Conservation (phyloP, 495 filamentous ascomycete species). For the Hypoxylon lienhwacheense region DNA sequence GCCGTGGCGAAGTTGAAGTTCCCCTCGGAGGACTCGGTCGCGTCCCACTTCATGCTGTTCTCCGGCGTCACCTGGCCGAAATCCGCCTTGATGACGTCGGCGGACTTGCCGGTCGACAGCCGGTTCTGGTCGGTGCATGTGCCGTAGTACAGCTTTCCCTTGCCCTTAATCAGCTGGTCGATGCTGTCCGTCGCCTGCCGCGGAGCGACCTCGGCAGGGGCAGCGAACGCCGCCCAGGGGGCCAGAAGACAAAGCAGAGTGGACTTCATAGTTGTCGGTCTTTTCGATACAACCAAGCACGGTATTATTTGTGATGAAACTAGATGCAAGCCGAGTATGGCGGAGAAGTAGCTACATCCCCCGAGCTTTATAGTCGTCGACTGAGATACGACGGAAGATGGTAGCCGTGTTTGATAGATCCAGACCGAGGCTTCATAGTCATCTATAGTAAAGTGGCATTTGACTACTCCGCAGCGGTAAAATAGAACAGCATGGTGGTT, state of each 20-base stretch:
- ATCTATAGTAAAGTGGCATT: conserved; percentile 12
- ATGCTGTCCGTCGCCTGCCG: conserved; percentile 52
- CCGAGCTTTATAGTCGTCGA: conserved; percentile 21
- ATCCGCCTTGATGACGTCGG: conserved; percentile 58
- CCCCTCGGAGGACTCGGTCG: conserved; percentile 50
- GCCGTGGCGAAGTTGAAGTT: conserved; percentile 55
- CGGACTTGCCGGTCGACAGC: conserved; percentile 53
- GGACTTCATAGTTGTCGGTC: conserved; percentile 45
- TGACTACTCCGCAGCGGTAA: conserved; percentile 26
- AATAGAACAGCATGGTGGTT: conserved; percentile 25
- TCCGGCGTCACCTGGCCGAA: conserved; percentile 68
- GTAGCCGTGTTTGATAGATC: conserved; percentile 18
- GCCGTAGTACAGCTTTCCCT: conserved; percentile 66
- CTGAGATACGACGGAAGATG: conserved; percentile 21
- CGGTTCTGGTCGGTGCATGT: conserved; percentile 57
- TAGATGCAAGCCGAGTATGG: conserved; percentile 5
- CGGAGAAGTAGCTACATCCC: conserved; percentile 4
- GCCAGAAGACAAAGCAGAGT: conserved; percentile 42
- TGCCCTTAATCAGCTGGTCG: conserved; percentile 57
- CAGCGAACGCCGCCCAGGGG: conserved; percentile 40
- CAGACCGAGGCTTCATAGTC: conserved; percentile 20
- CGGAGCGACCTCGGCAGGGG: conserved; percentile 37
- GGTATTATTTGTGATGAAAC: neutral
- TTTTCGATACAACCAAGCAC: conserved; percentile 9
- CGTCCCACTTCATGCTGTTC: conserved; percentile 69